A percentile compares a stretch with the other conserved stretches of the same genome.
Evolutionary conservation across 345 rosid species (phyloP).

Genomic region (Syzygium oleosum): DNA sequence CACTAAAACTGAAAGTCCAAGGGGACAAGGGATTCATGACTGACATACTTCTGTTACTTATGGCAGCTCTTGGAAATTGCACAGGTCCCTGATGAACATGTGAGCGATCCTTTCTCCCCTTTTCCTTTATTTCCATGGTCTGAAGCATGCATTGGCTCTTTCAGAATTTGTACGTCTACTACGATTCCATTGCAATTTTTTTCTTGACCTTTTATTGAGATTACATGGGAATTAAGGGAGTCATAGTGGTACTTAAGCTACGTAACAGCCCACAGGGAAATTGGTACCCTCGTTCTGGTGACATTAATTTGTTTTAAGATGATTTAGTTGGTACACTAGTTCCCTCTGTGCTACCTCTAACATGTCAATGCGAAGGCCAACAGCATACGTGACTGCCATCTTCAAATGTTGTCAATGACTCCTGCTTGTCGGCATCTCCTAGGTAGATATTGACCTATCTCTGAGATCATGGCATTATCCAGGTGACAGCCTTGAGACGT

Average conservation of each 20-base stretch:
- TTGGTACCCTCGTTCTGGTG: background rate
- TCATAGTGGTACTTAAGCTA: background rate
- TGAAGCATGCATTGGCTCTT: background rate
- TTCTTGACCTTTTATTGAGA: background rate
- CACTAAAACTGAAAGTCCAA: background rate
- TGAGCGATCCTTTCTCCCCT: conserved; percentile 27
- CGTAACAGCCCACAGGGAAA: background rate
- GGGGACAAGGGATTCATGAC: background rate
- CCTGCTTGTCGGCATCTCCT: background rate
- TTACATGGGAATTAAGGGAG: background rate
- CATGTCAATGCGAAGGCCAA: background rate
- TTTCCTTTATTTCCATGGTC: background rate
- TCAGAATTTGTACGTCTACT: background rate
- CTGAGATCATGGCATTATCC: background rate
- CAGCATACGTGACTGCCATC: background rate
- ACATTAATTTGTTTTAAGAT: background rate
- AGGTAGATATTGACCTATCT: background rate
- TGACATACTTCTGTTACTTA: conserved; percentile 1
- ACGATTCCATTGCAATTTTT: background rate
- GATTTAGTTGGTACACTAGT: background rate
- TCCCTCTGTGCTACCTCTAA: background rate
- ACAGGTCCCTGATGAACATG: conserved; percentile 94
- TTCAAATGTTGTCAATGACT: background rate
- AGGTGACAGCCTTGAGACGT: background rate
- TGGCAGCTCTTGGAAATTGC: conserved; percentile 95